Base-by-base conservation (phyloP, 192 early-diverging fungal genomes). In the Entomortierella chlamydospora region DNA sequence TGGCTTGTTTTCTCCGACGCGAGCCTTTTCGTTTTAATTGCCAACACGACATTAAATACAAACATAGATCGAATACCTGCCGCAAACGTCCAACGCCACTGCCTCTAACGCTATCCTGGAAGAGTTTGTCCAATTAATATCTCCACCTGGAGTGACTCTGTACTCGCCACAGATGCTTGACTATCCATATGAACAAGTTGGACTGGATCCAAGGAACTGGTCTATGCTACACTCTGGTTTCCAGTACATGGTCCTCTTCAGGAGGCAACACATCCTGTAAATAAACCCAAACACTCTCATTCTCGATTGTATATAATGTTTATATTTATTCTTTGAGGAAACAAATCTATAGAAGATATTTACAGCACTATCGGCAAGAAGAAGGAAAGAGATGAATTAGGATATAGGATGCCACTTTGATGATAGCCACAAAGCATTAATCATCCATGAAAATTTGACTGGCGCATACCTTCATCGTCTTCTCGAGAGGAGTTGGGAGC, bases 21-120 rank as follows among this genome's bases (percentile, higher is more conserved):
- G n/a, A n/a, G n/a, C n/a, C n/a, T n/a, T n/a, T n/a, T n/a, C n/a
- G n/a, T n/a, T n/a, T n/a, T n/a, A n/a, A n/a, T n/a, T n/a, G n/a
- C n/a, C n/a, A n/a, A n/a, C n/a, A n/a, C n/a, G n/a, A n/a, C n/a
- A n/a, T n/a, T n/a, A n/a, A n/a, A n/a, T n/a, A n/a, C n/a, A n/a
- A n/a, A n/a, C n/a, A 39, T 70, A 87, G 86, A 74, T 87, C 50
- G 83, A 87, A 23, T 87, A 87, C 54, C 74, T 83, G n/a, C 86
- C 86, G 5, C 83, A 83, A 65, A 81, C 84, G 1, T 70, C 79
- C 4, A 85, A 66, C 11, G 76, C 86, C 29, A 78, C 80, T 50
- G 70, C 64, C 18, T 83, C 83, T 0, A 84, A 64, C 18, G 81
- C 80, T 1, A 63, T 85, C 54, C 70, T 87, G 9, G 81, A 70